Base-by-base conservation (phyloP, 371 early-diverging fungal species). In the Actinomortierella wolfii region DNA sequence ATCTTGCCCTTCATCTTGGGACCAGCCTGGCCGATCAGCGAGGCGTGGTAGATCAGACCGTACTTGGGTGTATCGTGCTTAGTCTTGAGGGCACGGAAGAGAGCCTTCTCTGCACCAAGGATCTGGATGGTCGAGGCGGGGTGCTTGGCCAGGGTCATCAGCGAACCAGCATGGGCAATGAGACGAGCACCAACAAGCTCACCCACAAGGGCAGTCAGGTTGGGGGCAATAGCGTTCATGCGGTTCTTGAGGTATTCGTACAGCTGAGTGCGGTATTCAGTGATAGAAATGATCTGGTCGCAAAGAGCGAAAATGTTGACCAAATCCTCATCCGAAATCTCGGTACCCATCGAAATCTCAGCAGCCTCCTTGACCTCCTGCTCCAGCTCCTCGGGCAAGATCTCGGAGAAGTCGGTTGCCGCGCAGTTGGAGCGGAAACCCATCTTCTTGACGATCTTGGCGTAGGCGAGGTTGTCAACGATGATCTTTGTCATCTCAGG, bases 101-200 rank as follows among this genome's bases (percentile, higher is more conserved):
- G 87, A 23, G 97, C 97, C 87, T 98, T 98, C 83, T 98, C 97
- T 53, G 99, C 97, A 78, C 99, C 99, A 23, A 97, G 86, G 53
- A 98, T 94, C 85, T 98, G 99, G 56, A 98, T 89, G 59, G 97
- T 97, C 54, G 94, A 93, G 39, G 96, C 94, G 54, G 97, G 96
- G 76, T 90, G 86, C 84, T 96, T 95, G 76, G 94, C 89, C 55
- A 98, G 82, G 67, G 88, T 92, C 82, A 91, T 90, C 66, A 97
- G 80, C 50, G 95, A 94, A 67, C 97, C 97, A 54, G 95, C 95
- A 58, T 94, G 95, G 47, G 94, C 83, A 67, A 96, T 94, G 65
- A 97, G 81, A 65, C 94, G 88, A 54, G 97, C 96, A 76, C 93
- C 95, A 57, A 96, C 93, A 49, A 94, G 79, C 64, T 95, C 95